Conservation (phyloP, 192 early-diverging fungal species). For the Gonapodya sp. region DNA sequence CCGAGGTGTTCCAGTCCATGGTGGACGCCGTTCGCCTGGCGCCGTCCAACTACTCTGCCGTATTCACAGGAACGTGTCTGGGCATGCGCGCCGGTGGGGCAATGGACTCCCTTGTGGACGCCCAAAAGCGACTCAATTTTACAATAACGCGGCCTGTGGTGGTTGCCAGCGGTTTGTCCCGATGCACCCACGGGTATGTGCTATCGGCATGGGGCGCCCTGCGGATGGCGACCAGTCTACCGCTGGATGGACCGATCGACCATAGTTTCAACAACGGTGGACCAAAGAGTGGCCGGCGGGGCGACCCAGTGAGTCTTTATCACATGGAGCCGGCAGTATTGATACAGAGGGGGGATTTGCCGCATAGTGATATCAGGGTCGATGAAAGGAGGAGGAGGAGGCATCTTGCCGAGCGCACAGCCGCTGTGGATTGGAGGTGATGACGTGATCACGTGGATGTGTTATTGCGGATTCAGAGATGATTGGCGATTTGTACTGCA, state of each 20-base stretch:
- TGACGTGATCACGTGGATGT: background rate
- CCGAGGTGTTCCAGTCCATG: conserved; percentile 4
- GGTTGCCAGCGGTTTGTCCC: background rate
- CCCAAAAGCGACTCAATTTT: background rate
- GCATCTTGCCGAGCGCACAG: background rate
- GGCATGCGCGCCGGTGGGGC: background rate
- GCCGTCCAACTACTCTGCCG: conserved; percentile 7
- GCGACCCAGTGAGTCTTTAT: background rate
- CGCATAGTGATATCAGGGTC: conserved; percentile 7
- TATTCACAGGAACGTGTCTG: background rate
- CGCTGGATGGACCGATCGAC: background rate
- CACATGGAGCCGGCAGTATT: conserved; percentile 11
- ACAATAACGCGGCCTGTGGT: background rate
- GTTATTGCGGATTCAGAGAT: background rate
- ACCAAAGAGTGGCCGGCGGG: background rate
- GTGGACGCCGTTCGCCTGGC: background rate
- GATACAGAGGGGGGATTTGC: background rate
- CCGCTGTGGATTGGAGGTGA: conserved; percentile 1
- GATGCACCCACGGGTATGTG: conserved; percentile 9
- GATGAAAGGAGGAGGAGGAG: conserved; percentile 1
- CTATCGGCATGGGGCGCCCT: conserved; percentile 7
- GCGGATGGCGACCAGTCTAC: background rate
- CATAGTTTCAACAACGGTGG: background rate
- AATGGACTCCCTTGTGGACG: background rate
- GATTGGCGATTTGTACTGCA: background rate